Evolutionary conservation across 2,329 filamentous ascomycete species (phyloP), one percentile per base, ranked within the genome.

Genomic region (Calycina herbarum): DNA sequence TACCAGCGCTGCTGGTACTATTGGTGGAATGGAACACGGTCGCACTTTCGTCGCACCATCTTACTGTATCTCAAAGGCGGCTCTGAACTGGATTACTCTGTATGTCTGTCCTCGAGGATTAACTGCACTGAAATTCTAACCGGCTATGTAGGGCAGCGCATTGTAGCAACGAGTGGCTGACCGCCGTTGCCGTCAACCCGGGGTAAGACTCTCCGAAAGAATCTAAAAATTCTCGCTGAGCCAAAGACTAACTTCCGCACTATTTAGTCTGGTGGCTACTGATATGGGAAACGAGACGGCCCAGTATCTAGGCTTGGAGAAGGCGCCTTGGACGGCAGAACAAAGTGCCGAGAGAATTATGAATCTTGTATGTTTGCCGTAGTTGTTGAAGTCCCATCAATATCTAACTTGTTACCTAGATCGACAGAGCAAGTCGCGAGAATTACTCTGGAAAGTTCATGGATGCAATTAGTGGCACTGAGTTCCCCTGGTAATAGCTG

Each of bases 281-380:
- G 57, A 59, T 59, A 59, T 59, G 57, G 57, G 57, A n/a, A 59
- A 59, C 6, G 11, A 59, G 24, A 59, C 57, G 20, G 31, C 57
- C 17, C n/a, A n/a, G 57, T 40, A 38, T 24, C 24, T 59, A 20
- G 57, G 57, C 11, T 27, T 59, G n/a, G 33, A 59, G 10, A 59
- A 59, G n/a, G 57, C 57, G 15, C 33, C 57, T 6, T 59, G 40
- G 20, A 59, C 57, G 1, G 31, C 33, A 11, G 57, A 59, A 38
- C 33, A 42, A 7, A 35, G 57, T 59, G 57, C 57, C 2, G 57
- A 35, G 31, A n/a, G 8, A 13, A 59, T 59, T 7, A 40, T 59
- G 11, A 24, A 24, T 20, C 57, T 59, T 7, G 57, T 59, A 35
- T 38, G 57, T 59, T n/a, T 59, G 17, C 33, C 27, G 27, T 35